Conservation (phyloP, 2,329 filamentous ascomycete genomes). For the Aspergillus ochraceus region DNA sequence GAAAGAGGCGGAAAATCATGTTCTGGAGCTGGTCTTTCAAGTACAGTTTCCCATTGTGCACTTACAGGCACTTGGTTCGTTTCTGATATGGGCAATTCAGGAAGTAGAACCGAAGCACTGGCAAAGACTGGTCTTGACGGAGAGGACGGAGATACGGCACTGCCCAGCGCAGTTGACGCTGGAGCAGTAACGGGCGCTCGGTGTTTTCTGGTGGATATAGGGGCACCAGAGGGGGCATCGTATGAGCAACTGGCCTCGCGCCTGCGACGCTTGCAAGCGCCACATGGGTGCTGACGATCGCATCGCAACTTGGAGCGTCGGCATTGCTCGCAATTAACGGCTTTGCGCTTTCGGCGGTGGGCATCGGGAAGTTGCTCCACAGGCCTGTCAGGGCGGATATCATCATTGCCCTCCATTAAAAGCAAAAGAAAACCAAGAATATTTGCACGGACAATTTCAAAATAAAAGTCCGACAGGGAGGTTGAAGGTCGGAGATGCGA, state of each 20-base stretch:
- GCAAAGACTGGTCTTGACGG: too few relatives aligned
- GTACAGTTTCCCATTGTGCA: background rate
- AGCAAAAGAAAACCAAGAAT: too few relatives aligned
- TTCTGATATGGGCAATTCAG: background rate
- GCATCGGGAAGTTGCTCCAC: background rate
- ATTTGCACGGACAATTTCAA: too few relatives aligned
- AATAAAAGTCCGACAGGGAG: too few relatives aligned
- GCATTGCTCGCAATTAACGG: background rate
- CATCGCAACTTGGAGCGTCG: slow-evolving; percentile 1
- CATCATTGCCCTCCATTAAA: too few relatives aligned
- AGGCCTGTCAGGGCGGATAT: too few relatives aligned
- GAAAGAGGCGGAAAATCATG: background rate
- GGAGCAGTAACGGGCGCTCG: too few relatives aligned
- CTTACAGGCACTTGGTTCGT: background rate
- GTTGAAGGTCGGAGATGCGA: too few relatives aligned
- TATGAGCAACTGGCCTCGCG: background rate
- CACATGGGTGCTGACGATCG: background rate
- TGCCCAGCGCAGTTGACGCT: too few relatives aligned
- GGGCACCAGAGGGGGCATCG: background rate
- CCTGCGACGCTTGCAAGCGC: background rate
- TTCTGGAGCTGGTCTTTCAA: background rate
- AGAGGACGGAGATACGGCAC: too few relatives aligned
- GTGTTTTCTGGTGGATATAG: too few relatives aligned
- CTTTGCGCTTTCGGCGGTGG: background rate
- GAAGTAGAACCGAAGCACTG: background rate